Base-by-base conservation (phyloP, 164 flowering plant species). In the Pachysandra terminalis region DNA sequence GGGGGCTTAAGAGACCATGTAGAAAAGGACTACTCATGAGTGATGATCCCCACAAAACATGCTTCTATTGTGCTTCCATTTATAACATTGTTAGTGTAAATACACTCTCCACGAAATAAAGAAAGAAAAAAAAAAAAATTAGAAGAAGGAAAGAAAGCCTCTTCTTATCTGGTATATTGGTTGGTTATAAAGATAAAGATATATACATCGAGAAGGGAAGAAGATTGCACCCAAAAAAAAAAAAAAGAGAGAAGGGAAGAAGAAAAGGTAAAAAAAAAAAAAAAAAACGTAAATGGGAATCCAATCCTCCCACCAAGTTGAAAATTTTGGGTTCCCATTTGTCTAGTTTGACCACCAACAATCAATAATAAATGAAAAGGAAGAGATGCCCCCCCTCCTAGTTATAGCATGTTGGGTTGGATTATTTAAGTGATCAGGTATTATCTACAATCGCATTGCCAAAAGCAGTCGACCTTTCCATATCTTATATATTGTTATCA, bases 221-320 rank as follows among this genome's bases (percentile, higher is more conserved):
- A n/a, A n/a, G n/a, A n/a, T n/a, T n/a, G n/a, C n/a, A n/a, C n/a
- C n/a, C n/a, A n/a, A n/a, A n/a, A n/a, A n/a, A n/a, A n/a, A n/a
- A n/a, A n/a, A n/a, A n/a, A n/a, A n/a, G n/a, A n/a, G n/a, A n/a
- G n/a, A n/a, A n/a, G n/a, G n/a, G n/a, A n/a, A n/a, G n/a, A n/a
- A n/a, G n/a, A n/a, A n/a, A n/a, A n/a, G n/a, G n/a, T n/a, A n/a
- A n/a, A n/a, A n/a, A n/a, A n/a, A n/a, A 12, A 19, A 10, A 10
- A 19, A 58, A 7, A 32, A 53, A 56, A 57, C 59, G 27, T 21
- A 45, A 53, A 63, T 25, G 37, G 68, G 77, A 71, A 74, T 71
- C 75, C 65, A 65, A 71, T 70, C 75, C 67, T 64, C n/a, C 24
- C 27, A n/a, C 24, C 73, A 68, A 74, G 70, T 70, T 74, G 75